A percentile compares a stretch with the other conserved stretches of the same genome.
Evolutionary conservation across 352 stramenopile species (phyloP).

Genomic region (Pythium sp.): DNA sequence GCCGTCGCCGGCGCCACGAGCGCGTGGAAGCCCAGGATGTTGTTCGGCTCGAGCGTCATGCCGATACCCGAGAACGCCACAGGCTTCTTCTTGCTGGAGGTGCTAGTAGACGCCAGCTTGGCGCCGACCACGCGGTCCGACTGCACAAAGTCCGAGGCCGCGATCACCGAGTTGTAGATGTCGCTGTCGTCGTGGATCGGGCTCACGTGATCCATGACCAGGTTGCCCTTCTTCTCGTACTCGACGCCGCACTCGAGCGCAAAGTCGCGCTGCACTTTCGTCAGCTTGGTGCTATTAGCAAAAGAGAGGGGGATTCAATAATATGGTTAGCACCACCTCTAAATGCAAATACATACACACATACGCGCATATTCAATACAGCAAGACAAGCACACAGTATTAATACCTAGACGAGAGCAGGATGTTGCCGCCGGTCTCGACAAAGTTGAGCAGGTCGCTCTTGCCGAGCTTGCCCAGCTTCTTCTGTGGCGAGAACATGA

Average conservation of each 20-base stretch:
- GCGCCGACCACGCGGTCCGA: conserved; percentile 61
- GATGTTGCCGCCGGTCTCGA: conserved; percentile 86
- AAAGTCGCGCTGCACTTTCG: conserved; percentile 83
- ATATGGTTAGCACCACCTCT: background rate
- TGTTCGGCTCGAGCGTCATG: conserved; percentile 78
- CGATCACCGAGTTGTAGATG: conserved; percentile 79
- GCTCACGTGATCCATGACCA: conserved; percentile 87
- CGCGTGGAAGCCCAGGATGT: conserved; percentile 80
- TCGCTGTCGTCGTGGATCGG: conserved; percentile 51
- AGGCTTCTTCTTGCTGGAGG: conserved; percentile 57
- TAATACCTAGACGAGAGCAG: conserved; percentile 53
- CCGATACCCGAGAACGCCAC: conserved; percentile 82
- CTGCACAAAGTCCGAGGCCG: conserved; percentile 64
- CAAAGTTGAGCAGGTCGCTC: conserved; percentile 74
- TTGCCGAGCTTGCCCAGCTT: conserved; percentile 67
- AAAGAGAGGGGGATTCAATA: background rate
- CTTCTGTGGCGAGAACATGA: conserved; percentile 87
- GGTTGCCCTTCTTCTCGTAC: conserved; percentile 85
- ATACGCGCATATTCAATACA: background rate
- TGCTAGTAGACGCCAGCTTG: conserved; percentile 27
- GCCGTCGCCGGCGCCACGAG: conserved; percentile 73
- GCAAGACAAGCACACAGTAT: background rate
- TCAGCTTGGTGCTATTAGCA: conserved; percentile 52
- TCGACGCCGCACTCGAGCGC: conserved; percentile 85
- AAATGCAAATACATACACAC: background rate